Percentiles rank a stretch among this genome's conserved stretches.
These are phyloP conservation scores for Bipolaris oryzae DNA, from an alignment of 2,329 filamentous ascomycete genomes.

Conservation along the genomic window DNA sequence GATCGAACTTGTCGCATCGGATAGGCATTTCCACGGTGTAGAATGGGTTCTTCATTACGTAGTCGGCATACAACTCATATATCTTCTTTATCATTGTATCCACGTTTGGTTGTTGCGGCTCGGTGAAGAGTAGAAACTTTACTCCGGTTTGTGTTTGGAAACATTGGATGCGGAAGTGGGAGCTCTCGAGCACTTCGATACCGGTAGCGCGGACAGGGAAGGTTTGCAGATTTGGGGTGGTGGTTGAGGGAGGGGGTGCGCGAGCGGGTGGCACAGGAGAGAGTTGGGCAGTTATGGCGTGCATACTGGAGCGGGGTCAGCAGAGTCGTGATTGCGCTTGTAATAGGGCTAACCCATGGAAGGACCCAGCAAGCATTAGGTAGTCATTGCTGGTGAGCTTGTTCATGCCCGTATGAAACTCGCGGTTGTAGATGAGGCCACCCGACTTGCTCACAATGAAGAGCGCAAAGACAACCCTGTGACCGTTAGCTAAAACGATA, in stretches of 20 bases:
- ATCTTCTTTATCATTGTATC: slow-evolving; percentile 82
- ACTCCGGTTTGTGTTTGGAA: slow-evolving; percentile 93
- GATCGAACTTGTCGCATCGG: slow-evolving; percentile 91
- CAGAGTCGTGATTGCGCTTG: background rate
- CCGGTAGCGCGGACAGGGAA: slow-evolving; percentile 65
- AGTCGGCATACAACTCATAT: slow-evolving; percentile 95
- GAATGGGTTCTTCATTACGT: slow-evolving; percentile 99
- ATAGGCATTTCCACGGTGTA: slow-evolving; percentile 98
- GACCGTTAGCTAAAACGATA: slow-evolving; percentile 16
- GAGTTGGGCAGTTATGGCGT: slow-evolving; percentile 63
- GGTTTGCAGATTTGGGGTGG: slow-evolving; percentile 41
- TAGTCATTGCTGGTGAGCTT: slow-evolving; percentile 95
- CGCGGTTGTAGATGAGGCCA: slow-evolving; percentile 93
- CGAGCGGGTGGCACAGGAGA: slow-evolving; percentile 40
- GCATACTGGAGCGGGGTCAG: slow-evolving; percentile 55
- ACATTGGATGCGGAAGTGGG: slow-evolving; percentile 93
- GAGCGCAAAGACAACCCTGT: slow-evolving; percentile 90
- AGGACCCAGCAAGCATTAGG: slow-evolving; percentile 93
- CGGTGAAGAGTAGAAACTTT: slow-evolving; percentile 95
- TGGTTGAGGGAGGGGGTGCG: slow-evolving; percentile 28
- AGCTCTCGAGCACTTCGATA: slow-evolving; percentile 89
- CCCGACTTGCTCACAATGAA: slow-evolving; percentile 99
- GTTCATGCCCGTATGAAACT: slow-evolving; percentile 85
- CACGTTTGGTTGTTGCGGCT: slow-evolving; percentile 83
- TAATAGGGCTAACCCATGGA: slow-evolving; percentile 74